Conservation (phyloP, 2,329 filamentous ascomycete species). For the Claviceps sp. region DNA sequence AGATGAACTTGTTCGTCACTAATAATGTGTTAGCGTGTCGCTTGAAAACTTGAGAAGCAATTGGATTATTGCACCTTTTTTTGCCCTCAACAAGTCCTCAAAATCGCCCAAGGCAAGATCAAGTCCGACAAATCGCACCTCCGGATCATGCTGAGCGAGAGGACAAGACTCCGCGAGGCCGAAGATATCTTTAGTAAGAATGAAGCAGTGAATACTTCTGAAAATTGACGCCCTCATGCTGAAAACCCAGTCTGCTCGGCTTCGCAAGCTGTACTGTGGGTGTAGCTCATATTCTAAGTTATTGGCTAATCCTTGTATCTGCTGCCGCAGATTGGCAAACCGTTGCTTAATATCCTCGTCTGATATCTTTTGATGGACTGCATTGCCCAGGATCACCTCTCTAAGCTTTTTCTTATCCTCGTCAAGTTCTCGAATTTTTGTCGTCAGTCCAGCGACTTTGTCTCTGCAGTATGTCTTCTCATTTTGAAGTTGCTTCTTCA, state of each 20-base stretch:
- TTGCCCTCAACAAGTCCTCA: not conserved
- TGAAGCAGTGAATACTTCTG: not conserved
- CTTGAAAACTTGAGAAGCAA: too few species aligned
- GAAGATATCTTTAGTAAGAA: not conserved
- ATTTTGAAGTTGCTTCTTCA: not conserved
- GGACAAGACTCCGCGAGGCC: not conserved
- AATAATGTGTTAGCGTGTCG: not conserved
- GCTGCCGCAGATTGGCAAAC: not conserved
- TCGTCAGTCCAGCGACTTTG: too few species aligned
- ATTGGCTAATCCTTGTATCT: not conserved
- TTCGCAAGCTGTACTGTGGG: not conserved
- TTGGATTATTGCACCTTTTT: not conserved
- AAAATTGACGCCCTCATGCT: not conserved
- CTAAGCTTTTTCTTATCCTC: not conserved
- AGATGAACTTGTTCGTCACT: not conserved
- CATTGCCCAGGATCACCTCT: not conserved
- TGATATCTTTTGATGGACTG: not conserved
- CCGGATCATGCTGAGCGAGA: rapidly evolving
- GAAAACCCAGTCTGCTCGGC: not conserved
- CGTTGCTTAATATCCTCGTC: not conserved
- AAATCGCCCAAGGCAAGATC: not conserved
- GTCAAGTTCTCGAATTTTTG: not conserved
- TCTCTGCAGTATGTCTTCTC: too few species aligned
- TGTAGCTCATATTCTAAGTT: not conserved
- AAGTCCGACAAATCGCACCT: not conserved